Evolutionary conservation across 768 basidiomycete genomes (phyloP), one percentile per base, ranked within the genome.

Genomic region (Aureoboletus auriporus): DNA sequence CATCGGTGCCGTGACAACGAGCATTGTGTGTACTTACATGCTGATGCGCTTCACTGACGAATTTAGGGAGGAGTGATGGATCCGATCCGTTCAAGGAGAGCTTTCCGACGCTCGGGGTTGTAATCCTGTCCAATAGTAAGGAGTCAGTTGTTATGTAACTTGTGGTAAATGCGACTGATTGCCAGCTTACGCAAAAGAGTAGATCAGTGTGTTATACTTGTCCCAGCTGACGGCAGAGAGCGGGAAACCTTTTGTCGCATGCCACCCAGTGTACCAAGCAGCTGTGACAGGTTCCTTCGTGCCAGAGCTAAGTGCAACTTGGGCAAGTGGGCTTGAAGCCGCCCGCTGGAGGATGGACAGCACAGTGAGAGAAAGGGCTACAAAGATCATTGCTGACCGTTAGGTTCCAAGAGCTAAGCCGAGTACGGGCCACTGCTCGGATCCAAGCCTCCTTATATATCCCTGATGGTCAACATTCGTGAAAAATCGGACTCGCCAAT

Each of bases 201-300:
- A 87, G 26, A 76, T 80, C 39, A 84, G 51, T 17, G 79, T 73
- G 9, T 77, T 84, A 62, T 86, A 87, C 65, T 83, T 85, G 16
- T 68, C 64, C 85, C 85, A 88, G 53, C 71, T 76, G 50, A 89
- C 67, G n/a, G 73, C 69, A 6, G 72, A 69, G 8, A 82, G 66
- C 4, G 82, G 72, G 54, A 82, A 82, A 0, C 71, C 71, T 13
- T 65, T 58, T 12, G 62, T 65, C 13, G 76, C 72, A 59, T 85
- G 80, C 78, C 78, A 87, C 34, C 79, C 79, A n/a, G 83, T 76
- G 54, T 77, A 86, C 82, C 83, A 88, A 9, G 77, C 71, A 10
- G 74, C 65, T 4, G 78, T 76, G 6, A 82, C 70, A 42, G 47
- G 53, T 10, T 49, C 31, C 11, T 16, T 30, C 35, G 7, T 23